Percentiles rank a stretch among this genome's conserved stretches.
Evolutionary conservation across 106 monocot species (phyloP).

Genomic region (Dioscorea alata): DNA sequence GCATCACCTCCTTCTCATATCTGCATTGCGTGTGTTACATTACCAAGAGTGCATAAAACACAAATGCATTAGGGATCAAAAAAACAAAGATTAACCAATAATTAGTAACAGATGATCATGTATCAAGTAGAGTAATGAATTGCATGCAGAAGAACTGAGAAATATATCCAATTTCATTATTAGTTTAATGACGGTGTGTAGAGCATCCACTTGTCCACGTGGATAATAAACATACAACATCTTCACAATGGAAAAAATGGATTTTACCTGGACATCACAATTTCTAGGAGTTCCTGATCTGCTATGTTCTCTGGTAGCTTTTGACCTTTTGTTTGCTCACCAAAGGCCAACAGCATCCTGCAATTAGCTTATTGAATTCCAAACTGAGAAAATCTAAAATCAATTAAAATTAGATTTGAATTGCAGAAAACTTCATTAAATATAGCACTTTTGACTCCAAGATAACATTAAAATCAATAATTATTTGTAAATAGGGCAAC

Average conservation of each 20-base stretch:
- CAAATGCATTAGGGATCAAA: no score
- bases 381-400: neutral
- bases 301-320: conserved; percentile 57
- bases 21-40: conserved; percentile 23
- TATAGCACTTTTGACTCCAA: no score
- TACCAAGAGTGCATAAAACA: no score
- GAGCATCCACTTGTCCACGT: no score
- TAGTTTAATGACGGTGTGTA: no score
- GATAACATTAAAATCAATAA: no score
- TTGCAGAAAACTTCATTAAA: no score
- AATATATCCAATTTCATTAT: no score
- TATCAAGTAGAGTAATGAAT: neutral
- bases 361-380: conserved; percentile 8
- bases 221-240: no score
- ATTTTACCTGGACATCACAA: conserved; percentile 78
- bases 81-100: no score
- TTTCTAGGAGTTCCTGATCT: conserved; percentile 87
- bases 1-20: conserved; percentile 94
- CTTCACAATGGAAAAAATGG: neutral
- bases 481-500: no score
- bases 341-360: conserved; percentile 89
- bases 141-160: neutral
- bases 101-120: neutral
- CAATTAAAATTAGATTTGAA: no score
- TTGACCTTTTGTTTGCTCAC: conserved; percentile 76